These are phyloP conservation scores for Abelmoschus esculentus DNA, from an alignment of 345 rosid species.

Conservation along the genomic window DNA sequence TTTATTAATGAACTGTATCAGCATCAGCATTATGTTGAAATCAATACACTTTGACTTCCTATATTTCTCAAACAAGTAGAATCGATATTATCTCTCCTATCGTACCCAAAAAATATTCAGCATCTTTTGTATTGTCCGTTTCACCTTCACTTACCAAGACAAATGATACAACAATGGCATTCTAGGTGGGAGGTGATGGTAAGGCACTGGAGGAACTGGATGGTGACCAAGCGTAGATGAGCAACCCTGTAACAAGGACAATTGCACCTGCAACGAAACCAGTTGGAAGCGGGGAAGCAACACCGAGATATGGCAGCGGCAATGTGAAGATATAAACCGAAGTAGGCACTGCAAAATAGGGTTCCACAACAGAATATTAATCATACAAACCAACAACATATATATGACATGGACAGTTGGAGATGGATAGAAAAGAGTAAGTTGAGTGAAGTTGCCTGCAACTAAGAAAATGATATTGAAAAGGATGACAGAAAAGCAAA, in stretches of 20 bases:
- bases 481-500: too few species aligned
- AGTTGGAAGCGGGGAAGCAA: slow-evolving; percentile 68
- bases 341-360: slow-evolving; percentile 51
- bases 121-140: too few species aligned
- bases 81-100: too few species aligned
- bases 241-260: slow-evolving; percentile 66
- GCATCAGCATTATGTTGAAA: not conserved
- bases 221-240: slow-evolving; percentile 74
- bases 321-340: slow-evolving; percentile 72
- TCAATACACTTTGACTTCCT: not conserved
- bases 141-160: not conserved
- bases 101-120: too few species aligned
- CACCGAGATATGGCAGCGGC: slow-evolving; percentile 78
- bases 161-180: not conserved
- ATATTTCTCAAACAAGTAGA: too few species aligned
- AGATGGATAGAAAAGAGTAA: too few species aligned
- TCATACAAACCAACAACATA: not conserved
- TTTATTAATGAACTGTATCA: not conserved
- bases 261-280: slow-evolving; percentile 84
- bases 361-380: not conserved
- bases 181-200: slow-evolving; percentile 17
- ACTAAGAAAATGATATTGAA: too few species aligned
- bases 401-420: not conserved
- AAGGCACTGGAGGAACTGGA: slow-evolving; percentile 16
- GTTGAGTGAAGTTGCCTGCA: not conserved